These are phyloP conservation scores for Zarea fungicola DNA, from an alignment of 2,329 filamentous ascomycete genomes.

Conservation along the genomic window DNA sequence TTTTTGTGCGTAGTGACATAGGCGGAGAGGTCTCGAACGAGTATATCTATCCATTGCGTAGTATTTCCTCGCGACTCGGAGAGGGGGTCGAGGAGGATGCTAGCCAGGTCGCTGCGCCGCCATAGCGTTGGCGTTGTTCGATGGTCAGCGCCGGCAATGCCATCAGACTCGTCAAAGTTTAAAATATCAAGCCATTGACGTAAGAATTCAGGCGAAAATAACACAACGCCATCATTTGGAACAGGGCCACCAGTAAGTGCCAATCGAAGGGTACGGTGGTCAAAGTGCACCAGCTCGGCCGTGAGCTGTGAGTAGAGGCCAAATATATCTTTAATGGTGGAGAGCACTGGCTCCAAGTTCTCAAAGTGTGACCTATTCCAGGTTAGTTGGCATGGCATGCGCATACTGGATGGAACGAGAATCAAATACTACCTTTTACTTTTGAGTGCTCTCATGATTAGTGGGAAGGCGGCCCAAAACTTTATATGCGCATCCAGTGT, in stretches of 20 bases:
- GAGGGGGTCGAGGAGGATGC: background rate
- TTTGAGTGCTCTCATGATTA: background rate
- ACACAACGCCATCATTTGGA: background rate
- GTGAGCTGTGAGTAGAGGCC: conserved; percentile 6
- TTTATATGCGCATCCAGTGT: conserved; percentile 1
- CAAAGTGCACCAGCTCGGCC: background rate
- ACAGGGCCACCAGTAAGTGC: background rate
- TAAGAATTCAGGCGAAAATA: conserved; percentile 1
- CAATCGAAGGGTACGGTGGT: background rate
- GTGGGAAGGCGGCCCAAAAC: conserved; percentile 4
- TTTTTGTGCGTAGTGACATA: background rate
- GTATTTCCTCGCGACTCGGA: background rate
- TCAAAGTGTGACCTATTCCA: background rate
- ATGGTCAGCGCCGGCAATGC: background rate
- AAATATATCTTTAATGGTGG: background rate
- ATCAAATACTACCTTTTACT: background rate
- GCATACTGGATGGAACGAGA: background rate
- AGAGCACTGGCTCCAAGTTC: background rate
- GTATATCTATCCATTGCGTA: conserved; percentile 1
- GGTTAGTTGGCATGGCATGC: background rate
- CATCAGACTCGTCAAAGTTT: background rate
- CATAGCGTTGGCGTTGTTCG: background rate
- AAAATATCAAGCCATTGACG: conserved; percentile 2
- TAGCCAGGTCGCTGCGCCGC: conserved; percentile 1
- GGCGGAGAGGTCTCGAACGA: background rate